These are phyloP conservation scores for Rhodotorula babjevae DNA, from an alignment of 768 basidiomycete species.

Conservation along the genomic window DNA sequence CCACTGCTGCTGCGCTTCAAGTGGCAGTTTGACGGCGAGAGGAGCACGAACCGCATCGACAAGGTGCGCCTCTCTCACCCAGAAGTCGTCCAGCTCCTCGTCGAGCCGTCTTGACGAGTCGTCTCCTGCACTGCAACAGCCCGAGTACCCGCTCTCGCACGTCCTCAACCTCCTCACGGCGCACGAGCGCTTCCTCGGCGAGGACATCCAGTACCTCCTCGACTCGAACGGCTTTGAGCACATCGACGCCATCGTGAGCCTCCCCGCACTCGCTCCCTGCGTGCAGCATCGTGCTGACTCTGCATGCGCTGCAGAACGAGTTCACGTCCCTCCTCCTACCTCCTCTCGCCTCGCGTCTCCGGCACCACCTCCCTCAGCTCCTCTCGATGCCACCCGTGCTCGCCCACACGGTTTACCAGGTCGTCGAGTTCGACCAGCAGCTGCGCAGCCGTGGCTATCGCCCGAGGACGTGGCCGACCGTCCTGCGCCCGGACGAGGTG, in stretches of 20 bases:
- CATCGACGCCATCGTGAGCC: constrained; percentile 64
- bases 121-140: constrained; percentile 52
- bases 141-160: constrained; percentile 96
- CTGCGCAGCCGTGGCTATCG: constrained; percentile 66
- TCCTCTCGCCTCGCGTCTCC: constrained; percentile 68
- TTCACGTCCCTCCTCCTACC: constrained; percentile 75
- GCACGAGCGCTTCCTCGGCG: constrained; percentile 73
- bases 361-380: constrained; percentile 65
- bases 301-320: constrained; percentile 59
- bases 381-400: constrained; percentile 68
- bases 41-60: constrained; percentile 84
- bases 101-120: too few relatives aligned
- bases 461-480: constrained; percentile 48
- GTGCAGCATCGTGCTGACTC: not conserved
- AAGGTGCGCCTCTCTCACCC: constrained; percentile 57
- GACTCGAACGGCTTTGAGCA: constrained; percentile 59
- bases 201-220: constrained; percentile 66
- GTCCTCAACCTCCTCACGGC: constrained; percentile 80
- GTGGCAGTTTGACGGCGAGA: constrained; percentile 84
- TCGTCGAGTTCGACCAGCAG: constrained; percentile 76
- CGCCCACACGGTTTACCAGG: constrained; percentile 93
- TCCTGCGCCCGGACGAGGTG: constrained; percentile 31
- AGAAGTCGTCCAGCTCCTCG: too few relatives aligned
- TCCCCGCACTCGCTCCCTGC: not conserved
- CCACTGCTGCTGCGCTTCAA: constrained; percentile 83